Conservation (phyloP, 139 green algal genomes). For the Edaphochlamys debaryana region DNA sequence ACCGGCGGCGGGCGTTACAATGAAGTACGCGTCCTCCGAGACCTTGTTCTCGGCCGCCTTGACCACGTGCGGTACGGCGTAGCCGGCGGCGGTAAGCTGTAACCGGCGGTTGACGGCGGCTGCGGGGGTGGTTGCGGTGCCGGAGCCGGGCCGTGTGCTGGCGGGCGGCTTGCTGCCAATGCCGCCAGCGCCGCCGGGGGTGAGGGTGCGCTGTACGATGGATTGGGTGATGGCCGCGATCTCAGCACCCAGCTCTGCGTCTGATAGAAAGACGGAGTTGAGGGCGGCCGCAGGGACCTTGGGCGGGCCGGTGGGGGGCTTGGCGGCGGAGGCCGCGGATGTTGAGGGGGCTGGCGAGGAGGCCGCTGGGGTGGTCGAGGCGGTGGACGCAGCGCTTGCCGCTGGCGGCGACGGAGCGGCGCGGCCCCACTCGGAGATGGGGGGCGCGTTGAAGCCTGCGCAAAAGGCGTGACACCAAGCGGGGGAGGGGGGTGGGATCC, state of each 20-base stretch:
- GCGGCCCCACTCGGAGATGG: constrained; percentile 15
- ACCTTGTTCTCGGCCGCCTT: neutral
- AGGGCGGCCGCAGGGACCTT: neutral
- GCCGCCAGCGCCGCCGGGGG: neutral
- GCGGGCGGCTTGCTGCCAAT: neutral
- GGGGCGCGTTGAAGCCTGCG: neutral
- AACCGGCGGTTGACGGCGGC: neutral
- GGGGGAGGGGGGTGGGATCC: too few relatives aligned
- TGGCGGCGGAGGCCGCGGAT: neutral
- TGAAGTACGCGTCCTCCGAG: constrained; percentile 85
- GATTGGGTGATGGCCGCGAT: constrained; percentile 29
- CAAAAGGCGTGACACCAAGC: too few relatives aligned
- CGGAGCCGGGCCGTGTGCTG: too few relatives aligned
- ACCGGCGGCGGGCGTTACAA: constrained; percentile 26
- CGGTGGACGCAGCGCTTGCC: neutral
- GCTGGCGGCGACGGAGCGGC: neutral
- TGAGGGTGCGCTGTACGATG: neutral
- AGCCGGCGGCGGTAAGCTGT: neutral
- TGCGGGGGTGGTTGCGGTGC: neutral
- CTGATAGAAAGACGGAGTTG: neutral
- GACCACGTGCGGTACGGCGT: constrained; percentile 23
- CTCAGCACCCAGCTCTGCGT: neutral
- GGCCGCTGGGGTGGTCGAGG: neutral
- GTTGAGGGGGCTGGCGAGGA: neutral
- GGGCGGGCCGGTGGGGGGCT: too few relatives aligned